Base-by-base conservation (phyloP, 768 basidiomycete species). In the Tremella mesenterica region DNA sequence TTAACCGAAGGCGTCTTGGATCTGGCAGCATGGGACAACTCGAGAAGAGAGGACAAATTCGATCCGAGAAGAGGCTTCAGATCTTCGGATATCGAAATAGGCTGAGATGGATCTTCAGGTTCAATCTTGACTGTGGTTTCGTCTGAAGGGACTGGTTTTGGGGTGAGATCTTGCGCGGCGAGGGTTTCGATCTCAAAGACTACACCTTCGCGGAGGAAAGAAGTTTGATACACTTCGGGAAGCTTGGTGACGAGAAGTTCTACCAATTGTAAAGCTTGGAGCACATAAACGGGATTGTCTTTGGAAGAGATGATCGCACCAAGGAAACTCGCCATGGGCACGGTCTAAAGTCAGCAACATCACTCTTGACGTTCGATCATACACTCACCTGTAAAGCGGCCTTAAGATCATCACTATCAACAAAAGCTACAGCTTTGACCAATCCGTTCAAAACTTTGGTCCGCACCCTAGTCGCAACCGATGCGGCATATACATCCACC, bases 401-500 rank as follows among this genome's bases (percentile, higher is more conserved):
- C 63, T 81, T 83, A 26, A 97, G 76, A 12, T 83, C 84, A 5
- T 84, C 83, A 2, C 81, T 79, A 51, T 88, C 85, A 43, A 88
- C 77, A 73, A 91, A 97, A 57, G 88, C 86, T 52, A 93, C 82
- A 2, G 93, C 90, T 71, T 96, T 95, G 59, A 95, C 74, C 46
- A 97, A 65, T 1, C 85, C 89, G 0, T 84, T 86, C 57, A 97
- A 76, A 0, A 90, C 88, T 76, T 93, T 92, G 38, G 86, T 81
- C 54, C 95, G 80, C 10, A 97, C 83, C 2, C 87, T 83, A 0
- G 84, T 81, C 45, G 85, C 83, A 25, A 97, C 92, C 70, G 89
- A 95, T 27, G 95, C 93, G n/a, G 92, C 86, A 73, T 96, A 97
- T n/a, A 99, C 92, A 64, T 97, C 95, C 54, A 97, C 84, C 51